Conservation (phyloP, 805 yeast genomes). For the Lipomyces mesembrius region DNA sequence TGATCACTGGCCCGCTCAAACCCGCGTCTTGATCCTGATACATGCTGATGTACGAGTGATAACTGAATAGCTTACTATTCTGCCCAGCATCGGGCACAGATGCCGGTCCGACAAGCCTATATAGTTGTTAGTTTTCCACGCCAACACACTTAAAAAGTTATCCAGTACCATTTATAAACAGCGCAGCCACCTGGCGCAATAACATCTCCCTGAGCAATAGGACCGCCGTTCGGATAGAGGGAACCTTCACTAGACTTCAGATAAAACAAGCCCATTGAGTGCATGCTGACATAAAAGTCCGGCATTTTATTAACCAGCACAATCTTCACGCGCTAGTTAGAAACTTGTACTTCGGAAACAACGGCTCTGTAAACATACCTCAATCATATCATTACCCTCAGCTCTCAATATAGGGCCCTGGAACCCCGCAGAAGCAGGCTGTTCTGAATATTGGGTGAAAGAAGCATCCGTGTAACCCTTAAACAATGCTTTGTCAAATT, state of each 20-base stretch:
- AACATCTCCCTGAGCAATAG: background rate
- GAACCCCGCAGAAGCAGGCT: conserved; percentile 1
- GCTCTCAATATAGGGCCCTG: conserved; percentile 10
- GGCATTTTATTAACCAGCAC: conserved; percentile 5
- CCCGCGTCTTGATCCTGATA: conserved; percentile 4
- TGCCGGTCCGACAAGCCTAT: background rate
- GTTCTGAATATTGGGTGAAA: conserved; percentile 1
- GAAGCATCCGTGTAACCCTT: conserved; percentile 4
- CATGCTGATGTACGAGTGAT: conserved; percentile 7
- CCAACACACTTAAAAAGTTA: background rate
- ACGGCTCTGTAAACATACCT: background rate
- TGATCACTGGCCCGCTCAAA: background rate
- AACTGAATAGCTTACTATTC: conserved; percentile 1
- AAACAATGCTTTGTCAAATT: conserved; percentile 6
- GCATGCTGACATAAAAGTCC: conserved; percentile 6
- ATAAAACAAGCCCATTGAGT: conserved; percentile 7
- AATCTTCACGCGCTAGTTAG: background rate
- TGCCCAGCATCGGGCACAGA: background rate
- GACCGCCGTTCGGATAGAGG: conserved; percentile 2
- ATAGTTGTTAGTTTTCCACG: background rate
- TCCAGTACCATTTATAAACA: background rate
- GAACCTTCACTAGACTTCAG: conserved; percentile 10
- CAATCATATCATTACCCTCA: conserved; percentile 13
- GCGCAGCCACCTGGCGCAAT: conserved; percentile 7
- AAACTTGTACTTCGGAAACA: background rate